Evolutionary conservation across 225 moss, liverwort and hornwort species (phyloP).

Genomic region (Physcomitrellopsis africana): DNA sequence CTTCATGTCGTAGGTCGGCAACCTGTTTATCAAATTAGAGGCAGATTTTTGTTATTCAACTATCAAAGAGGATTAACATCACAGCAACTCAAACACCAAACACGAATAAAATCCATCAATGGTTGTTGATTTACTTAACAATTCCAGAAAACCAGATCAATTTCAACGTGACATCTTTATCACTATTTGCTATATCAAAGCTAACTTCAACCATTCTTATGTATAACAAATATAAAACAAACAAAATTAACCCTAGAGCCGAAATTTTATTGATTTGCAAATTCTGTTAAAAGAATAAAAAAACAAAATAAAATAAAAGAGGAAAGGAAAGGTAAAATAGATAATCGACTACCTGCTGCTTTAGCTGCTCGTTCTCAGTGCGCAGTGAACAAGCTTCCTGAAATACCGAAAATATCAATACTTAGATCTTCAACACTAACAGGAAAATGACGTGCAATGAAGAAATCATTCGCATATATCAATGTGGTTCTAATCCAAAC

Average conservation of each 20-base stretch:
- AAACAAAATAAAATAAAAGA: background rate
- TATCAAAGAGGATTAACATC: slow-evolving; percentile 5
- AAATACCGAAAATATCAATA: slow-evolving; percentile 2
- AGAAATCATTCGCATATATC: slow-evolving; percentile 18
- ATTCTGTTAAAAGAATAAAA: background rate
- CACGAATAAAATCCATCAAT: slow-evolving; percentile 13
- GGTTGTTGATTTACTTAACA: slow-evolving; percentile 13
- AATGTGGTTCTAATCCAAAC: background rate
- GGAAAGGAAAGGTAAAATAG: no score
- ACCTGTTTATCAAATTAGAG: slow-evolving; percentile 43
- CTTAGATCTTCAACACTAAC: background rate
- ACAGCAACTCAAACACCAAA: slow-evolving; percentile 21
- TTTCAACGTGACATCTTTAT: background rate
- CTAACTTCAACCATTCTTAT: background rate
- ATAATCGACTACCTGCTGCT: slow-evolving; percentile 52
- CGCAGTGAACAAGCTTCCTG: slow-evolving; percentile 70
- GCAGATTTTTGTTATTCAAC: slow-evolving; percentile 15
- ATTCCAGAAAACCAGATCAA: slow-evolving; percentile 17
- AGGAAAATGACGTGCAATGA: slow-evolving; percentile 10
- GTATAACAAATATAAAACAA: slow-evolving; percentile 1
- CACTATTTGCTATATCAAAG: slow-evolving; percentile 20
- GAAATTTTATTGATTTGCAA: background rate
- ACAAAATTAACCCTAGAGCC: background rate
- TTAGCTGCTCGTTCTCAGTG: slow-evolving; percentile 63
- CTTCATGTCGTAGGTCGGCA: slow-evolving; percentile 56